Evolutionary conservation across 2,329 filamentous ascomycete species (phyloP).

Genomic region (Aspergillus fumigatus): DNA sequence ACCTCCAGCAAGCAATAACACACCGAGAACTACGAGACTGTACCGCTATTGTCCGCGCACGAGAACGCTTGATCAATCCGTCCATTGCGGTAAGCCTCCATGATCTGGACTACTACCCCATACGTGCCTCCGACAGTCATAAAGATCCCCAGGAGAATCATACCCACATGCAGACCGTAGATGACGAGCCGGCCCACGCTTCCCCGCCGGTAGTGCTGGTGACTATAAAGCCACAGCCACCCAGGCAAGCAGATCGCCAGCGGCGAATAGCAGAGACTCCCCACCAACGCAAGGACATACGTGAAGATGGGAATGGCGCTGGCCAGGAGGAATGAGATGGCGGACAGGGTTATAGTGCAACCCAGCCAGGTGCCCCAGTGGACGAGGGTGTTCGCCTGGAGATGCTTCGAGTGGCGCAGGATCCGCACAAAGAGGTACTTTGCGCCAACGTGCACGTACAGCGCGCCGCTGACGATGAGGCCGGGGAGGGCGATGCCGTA

Average conservation of each 20-base stretch:
- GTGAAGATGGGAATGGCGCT: conserved; percentile 54
- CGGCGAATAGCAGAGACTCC: conserved; percentile 49
- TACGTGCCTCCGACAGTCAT: not conserved
- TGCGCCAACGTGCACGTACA: conserved; percentile 45
- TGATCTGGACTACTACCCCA: not conserved
- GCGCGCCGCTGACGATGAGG: conserved; percentile 47
- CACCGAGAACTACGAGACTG: not conserved
- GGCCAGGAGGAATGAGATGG: conserved; percentile 49
- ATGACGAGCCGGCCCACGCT: not conserved
- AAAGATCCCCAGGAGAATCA: not conserved
- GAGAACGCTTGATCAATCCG: not conserved
- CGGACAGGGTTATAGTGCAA: conserved; percentile 40
- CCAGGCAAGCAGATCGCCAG: conserved; percentile 47
- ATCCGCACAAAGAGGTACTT: conserved; percentile 56
- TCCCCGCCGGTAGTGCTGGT: conserved; percentile 33
- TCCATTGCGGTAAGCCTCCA: not conserved
- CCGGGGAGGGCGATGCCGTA: conserved; percentile 58
- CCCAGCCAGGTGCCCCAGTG: conserved; percentile 52
- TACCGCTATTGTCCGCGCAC: not conserved
- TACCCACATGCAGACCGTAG: not conserved
- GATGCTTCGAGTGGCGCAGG: conserved; percentile 47
- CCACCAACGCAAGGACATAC: conserved; percentile 47
- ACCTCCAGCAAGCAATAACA: no score
- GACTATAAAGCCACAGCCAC: conserved; percentile 50
- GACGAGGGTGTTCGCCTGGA: conserved; percentile 48